Conservation (phyloP, 2,329 filamentous ascomycete genomes). For the Acrocalymma vagum region DNA sequence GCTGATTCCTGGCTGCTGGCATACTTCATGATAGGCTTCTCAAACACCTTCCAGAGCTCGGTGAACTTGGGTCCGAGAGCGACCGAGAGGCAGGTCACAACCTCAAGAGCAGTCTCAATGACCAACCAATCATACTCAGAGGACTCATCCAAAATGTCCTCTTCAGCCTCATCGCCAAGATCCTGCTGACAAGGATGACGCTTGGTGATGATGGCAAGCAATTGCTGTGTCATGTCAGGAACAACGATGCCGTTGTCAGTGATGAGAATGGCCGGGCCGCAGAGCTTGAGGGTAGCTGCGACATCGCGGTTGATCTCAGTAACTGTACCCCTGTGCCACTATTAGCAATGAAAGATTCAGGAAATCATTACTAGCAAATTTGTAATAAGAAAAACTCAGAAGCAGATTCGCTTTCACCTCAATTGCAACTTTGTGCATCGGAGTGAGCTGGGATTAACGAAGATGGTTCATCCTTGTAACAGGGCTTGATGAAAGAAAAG, state of each 20-base stretch:
- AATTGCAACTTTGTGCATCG: conserved; percentile 85
- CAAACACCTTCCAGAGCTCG: conserved; percentile 94
- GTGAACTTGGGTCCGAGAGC: conserved; percentile 83
- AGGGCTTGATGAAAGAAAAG: conserved; percentile 9
- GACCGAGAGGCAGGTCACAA: conserved; percentile 82
- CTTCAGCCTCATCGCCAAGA: conserved; percentile 78
- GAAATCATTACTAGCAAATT: conserved; percentile 19
- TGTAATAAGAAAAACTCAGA: conserved; percentile 60
- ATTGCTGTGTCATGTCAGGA: conserved; percentile 77
- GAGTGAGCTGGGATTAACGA: conserved; percentile 99
- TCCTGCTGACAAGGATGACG: conserved; percentile 94
- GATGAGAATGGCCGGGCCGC: conserved; percentile 84
- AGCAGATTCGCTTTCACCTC: conserved; percentile 84
- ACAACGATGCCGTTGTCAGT: conserved; percentile 71
- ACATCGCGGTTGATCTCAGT: conserved; percentile 96
- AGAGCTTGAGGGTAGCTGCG: conserved; percentile 87
- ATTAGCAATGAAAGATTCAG: conserved; percentile 29
- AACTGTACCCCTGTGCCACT: conserved; percentile 73
- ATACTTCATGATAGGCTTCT: conserved; percentile 89
- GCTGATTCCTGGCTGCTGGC: conserved; percentile 84
- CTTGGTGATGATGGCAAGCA: conserved; percentile 84
- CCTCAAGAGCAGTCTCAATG: conserved; percentile 92
- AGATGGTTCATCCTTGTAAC: conserved; percentile 76
- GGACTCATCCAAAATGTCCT: conserved; percentile 73
- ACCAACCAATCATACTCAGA: conserved; percentile 98